These are phyloP conservation scores for Seiridium cupressi DNA, from an alignment of 2,329 filamentous ascomycete species.

Conservation along the genomic window DNA sequence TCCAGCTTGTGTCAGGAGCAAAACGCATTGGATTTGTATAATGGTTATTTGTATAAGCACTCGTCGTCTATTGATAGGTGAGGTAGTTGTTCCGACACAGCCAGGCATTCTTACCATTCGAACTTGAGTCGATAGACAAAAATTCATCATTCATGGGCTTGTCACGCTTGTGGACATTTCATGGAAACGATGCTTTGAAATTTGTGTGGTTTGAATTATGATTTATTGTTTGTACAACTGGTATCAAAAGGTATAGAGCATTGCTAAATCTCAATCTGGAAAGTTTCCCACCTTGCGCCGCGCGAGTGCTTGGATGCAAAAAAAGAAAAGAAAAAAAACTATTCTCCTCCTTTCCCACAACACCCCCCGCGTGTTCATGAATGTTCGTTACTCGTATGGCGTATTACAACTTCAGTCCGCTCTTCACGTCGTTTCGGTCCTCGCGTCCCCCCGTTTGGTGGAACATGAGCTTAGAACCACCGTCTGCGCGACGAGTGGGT, in stretches of 20 bases:
- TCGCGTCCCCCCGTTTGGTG: background rate
- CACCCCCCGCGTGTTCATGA: too few species aligned
- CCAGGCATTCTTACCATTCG: too few species aligned
- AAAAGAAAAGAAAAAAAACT: background rate
- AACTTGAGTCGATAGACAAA: too few species aligned
- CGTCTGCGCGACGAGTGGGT: background rate
- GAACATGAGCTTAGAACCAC: slow-evolving; percentile 3
- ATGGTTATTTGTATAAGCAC: too few species aligned
- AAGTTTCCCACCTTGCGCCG: background rate
- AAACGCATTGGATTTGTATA: too few species aligned
- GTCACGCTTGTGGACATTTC: too few species aligned
- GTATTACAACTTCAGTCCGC: background rate
- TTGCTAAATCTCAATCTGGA: background rate
- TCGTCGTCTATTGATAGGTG: too few species aligned
- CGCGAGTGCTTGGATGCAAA: background rate
- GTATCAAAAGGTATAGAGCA: slow-evolving; percentile 4
- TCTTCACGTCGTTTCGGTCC: background rate
- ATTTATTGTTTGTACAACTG: background rate
- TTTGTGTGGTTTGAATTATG: background rate
- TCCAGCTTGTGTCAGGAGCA: too few species aligned
- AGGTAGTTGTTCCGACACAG: too few species aligned
- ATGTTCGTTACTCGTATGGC: too few species aligned
- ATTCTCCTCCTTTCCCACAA: background rate
- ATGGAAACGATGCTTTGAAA: background rate
- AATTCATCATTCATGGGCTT: too few species aligned